phyloP scores from a whole-genome alignment of 306 rosid species.

The Citrullus mucosospermus region DNA sequence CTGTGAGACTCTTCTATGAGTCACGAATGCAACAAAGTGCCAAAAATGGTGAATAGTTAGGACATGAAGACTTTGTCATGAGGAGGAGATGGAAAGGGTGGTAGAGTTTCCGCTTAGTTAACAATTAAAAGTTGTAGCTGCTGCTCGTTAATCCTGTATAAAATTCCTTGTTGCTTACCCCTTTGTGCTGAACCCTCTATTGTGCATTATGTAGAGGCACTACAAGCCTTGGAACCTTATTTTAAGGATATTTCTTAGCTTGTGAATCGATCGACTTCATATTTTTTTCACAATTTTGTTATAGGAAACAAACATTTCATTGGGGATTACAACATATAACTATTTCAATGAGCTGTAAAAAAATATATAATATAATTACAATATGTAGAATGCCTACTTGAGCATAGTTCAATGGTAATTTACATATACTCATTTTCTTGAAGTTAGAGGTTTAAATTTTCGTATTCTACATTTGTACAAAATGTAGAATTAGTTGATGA shows the following conservation, averaged over 20 bases:
- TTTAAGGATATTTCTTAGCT: background rate
- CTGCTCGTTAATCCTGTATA: constrained; percentile 1
- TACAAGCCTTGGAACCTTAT: background rate
- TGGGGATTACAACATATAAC: too few species aligned
- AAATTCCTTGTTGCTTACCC: background rate
- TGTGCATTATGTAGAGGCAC: constrained; percentile 4
- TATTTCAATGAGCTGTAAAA: too few species aligned
- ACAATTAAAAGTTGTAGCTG: background rate
- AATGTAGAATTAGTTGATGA: too few species aligned
- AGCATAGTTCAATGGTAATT: too few species aligned
- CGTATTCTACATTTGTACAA: too few species aligned
- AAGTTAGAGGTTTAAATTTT: too few species aligned
- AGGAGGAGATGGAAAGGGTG: background rate
- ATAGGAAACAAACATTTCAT: too few species aligned
- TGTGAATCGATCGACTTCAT: background rate
- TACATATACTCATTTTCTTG: too few species aligned
- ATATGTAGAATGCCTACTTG: too few species aligned
- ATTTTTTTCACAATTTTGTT: background rate
- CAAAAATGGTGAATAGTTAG: constrained; percentile 6
- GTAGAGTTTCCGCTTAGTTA: background rate
- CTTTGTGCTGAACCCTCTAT: background rate
- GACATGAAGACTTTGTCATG: background rate
- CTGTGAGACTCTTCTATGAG: constrained; percentile 66
- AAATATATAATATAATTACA: too few species aligned
- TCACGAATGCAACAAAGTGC: constrained; percentile 41